Base-by-base conservation (phyloP, 192 early-diverging fungal genomes). In the Coemansia sp. region DNA sequence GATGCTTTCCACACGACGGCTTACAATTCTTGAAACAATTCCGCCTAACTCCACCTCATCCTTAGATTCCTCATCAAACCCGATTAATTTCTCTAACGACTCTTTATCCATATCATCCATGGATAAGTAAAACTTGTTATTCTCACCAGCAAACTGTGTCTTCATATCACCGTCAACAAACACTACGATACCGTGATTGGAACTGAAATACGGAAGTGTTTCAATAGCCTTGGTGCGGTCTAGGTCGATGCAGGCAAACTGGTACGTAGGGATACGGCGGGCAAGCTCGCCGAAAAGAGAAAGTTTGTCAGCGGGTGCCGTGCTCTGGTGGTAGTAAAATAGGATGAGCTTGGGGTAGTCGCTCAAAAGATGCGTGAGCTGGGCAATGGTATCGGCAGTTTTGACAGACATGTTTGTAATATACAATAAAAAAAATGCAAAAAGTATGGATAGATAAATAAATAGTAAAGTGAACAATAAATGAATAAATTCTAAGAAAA, bases 171-270 rank as follows among this genome's bases (percentile, higher is more conserved):
- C 38, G 59, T 60, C 25, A 5, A 45, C 12, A 45, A 60, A 60
- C 25, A 48, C 59, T 4, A 28, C 36, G 29, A 60, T 30, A 14
- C 59, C 59, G 11, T 25, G 3, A 7, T 32, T n/a, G n/a, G n/a
- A n/a, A n/a, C n/a, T 10, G 25, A 60, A 60, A 28, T 60, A 60
- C 1, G 12, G 0, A 0, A 60, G 38, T 0, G 4, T 20, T 4
- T n/a, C 10, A 11, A 60, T 22, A 5, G 22, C 40, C 20, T 36
- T 17, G 40, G 7, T 8, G 20, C 38, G 7, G 1, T 60, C 59
- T 4, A 60, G 25, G 40, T 60, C 40, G 0, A 60, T 22, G 8
- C 42, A 29, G 18, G 59, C 59, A 60, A 60, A 60, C 38, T 60
- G 59, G 42, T 48, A 48, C 0, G 22, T 29, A 14, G 59, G 59